phyloP scores from a whole-genome alignment of 2,329 filamentous ascomycete genomes.

The Pseudofabraea citricarpa region DNA sequence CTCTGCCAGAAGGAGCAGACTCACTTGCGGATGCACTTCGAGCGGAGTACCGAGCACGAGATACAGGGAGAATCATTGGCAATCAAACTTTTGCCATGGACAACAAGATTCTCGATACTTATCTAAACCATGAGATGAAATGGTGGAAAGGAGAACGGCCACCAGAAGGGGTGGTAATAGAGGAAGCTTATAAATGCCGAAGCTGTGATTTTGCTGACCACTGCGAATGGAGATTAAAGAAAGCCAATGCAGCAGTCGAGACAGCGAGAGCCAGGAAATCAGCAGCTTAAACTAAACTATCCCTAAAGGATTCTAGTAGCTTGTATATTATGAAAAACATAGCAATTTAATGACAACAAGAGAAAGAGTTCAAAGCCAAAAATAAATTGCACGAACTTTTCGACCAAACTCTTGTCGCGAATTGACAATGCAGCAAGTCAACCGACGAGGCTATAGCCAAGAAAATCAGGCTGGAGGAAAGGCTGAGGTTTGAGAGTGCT shows the following conservation, averaged over 20 bases:
- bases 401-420: too few species aligned
- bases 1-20: conserved; percentile 42
- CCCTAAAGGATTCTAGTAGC: too few species aligned
- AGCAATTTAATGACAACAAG: too few species aligned
- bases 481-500: not conserved
- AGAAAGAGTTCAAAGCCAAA: too few species aligned
- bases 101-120: conserved; percentile 53
- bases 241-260: conserved; percentile 53
- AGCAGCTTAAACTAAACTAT: too few species aligned
- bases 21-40: conserved; percentile 53
- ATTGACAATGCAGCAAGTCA: too few species aligned
- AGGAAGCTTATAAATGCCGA: conserved; percentile 85
- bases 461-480: not conserved
- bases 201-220: conserved; percentile 76
- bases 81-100: conserved; percentile 64
- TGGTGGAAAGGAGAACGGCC: conserved; percentile 82
- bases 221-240: conserved; percentile 72
- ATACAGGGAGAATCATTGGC: conserved; percentile 47
- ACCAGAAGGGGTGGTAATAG: conserved; percentile 70
- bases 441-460: not conserved
- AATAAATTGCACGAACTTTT: too few species aligned
- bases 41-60: conserved; percentile 46
- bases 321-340: too few species aligned
- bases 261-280: conserved; percentile 16
- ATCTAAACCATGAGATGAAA: conserved; percentile 65